These are phyloP conservation scores for Cyberlindnera samutprakarnensis DNA, from an alignment of 805 yeast species.

Conservation along the genomic window DNA sequence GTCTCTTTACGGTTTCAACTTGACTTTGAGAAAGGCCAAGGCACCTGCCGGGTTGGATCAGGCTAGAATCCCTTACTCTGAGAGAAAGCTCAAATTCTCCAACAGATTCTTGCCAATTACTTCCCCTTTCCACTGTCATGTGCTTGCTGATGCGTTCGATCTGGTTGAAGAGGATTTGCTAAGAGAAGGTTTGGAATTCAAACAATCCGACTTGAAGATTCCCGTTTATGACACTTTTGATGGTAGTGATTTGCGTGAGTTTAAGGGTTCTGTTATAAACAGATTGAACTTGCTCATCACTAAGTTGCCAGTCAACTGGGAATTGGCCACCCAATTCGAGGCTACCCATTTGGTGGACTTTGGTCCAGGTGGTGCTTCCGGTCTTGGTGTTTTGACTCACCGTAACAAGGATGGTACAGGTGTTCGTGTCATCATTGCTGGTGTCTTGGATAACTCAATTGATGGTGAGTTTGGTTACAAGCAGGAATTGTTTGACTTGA, in stretches of 20 bases:
- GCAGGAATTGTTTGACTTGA: constrained; percentile 83
- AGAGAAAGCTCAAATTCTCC: constrained; percentile 89
- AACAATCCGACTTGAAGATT: constrained; percentile 49
- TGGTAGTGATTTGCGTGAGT: constrained; percentile 69
- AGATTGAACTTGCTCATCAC: constrained; percentile 82
- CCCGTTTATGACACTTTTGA: constrained; percentile 90
- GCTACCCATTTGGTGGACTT: constrained; percentile 91
- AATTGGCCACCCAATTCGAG: constrained; percentile 69
- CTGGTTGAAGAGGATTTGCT: constrained; percentile 59
- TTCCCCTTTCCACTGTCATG: constrained; percentile 94
- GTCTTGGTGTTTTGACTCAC: constrained; percentile 92
- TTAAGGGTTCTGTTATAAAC: constrained; percentile 45
- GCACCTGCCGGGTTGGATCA: constrained; percentile 94
- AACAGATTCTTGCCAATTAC: constrained; percentile 92
- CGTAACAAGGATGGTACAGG: constrained; percentile 99
- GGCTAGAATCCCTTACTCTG: constrained; percentile 86
- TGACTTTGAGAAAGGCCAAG: constrained; percentile 86
- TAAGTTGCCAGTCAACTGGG: constrained; percentile 92
- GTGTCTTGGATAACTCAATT: constrained; percentile 62
- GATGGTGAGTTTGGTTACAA: constrained; percentile 92
- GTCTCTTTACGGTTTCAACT: constrained; percentile 90
- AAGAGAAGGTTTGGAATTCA: constrained; percentile 50
- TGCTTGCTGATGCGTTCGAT: constrained; percentile 66
- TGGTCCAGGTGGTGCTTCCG: constrained; percentile 98
- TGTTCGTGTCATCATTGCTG: constrained; percentile 88